A percentile compares a stretch with the other conserved stretches of the same genome.
phyloP scores from a whole-genome alignment of 345 rosid species.

The Kernera saxatilis region DNA sequence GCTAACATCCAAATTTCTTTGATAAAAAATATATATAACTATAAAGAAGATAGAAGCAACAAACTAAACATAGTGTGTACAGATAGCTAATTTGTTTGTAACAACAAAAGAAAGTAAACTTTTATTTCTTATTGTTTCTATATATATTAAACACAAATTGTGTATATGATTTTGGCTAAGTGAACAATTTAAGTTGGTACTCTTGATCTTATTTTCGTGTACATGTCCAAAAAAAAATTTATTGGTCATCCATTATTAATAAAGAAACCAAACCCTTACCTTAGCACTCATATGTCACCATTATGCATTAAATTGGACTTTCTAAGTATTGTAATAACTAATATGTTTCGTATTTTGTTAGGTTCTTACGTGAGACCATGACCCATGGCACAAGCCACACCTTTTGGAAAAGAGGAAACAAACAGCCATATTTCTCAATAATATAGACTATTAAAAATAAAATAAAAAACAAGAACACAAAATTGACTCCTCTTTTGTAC shows the following conservation, averaged over 20 bases:
- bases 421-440: slow-evolving; percentile 1
- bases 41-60: background rate
- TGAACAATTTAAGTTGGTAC: background rate
- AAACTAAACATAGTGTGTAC: background rate
- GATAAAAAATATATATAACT: background rate
- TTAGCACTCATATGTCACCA: slow-evolving; percentile 18
- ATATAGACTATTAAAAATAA: background rate
- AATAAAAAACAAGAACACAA: background rate
- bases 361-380: slow-evolving; percentile 30
- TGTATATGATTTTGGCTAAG: background rate
- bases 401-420: slow-evolving; percentile 19
- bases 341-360: slow-evolving; percentile 16
- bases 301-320: slow-evolving; percentile 2
- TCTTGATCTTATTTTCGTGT: slow-evolving; percentile 8
- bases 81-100: background rate
- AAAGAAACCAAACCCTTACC: slow-evolving; percentile 7
- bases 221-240: background rate
- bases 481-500: slow-evolving; percentile 29
- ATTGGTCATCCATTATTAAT: background rate
- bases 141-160: background rate
- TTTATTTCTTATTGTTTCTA: background rate
- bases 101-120: background rate
- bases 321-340: slow-evolving; percentile 2
- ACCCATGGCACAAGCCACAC: slow-evolving; percentile 23
- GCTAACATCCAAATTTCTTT: slow-evolving; percentile 12